Base-by-base conservation (phyloP, 331 rosid genomes). In the Acacia concinna region DNA sequence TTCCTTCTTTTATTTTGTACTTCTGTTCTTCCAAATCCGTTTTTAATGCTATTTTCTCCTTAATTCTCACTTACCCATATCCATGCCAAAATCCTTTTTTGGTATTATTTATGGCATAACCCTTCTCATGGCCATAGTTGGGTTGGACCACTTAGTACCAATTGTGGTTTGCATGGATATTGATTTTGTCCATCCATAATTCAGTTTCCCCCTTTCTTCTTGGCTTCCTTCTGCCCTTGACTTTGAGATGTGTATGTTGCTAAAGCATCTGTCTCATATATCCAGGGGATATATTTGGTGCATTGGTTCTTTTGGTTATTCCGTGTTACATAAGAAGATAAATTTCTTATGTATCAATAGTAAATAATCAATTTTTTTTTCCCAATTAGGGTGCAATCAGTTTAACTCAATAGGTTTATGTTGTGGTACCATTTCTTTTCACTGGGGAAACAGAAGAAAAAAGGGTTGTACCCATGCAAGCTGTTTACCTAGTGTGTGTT, bases 11-110 rank as follows among this genome's bases (percentile, higher is more conserved):
- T 75, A 44, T 32, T 75, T 75, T 71, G 47, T 12, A 52, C 27
- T 64, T 76, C 23, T 17, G 11, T 34, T 77, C 43, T 37, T 65
- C 76, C 81, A 68, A 60, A 32, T 47, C 31, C 18, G 46, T 60
- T 71, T 30, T 68, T 66, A 68, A 35, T 74, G 25, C 31, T 47
- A 35, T 84, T 68, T 73, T 20, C 75, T 68, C 27, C 65, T 12
- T 11, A 27, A 62, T 37, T 25, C 25, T 52, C 32, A 11, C 4
- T 57, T 10, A 57, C 17, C 17, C 31, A 62, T 78, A 63, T 51
- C 56, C 37, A 8, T 59, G 23, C 54, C 56, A 13, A 66, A 82
- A 49, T 63, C 63, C 30, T 52, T 25, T 52, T 79, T 14, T 18
- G 1, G 4, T 3, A 4, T 60, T 52, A 78, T 68, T 68, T 84